Evolutionary conservation across 2,329 filamentous ascomycete species (phyloP).

Genomic region (Penicillium thymicola): DNA sequence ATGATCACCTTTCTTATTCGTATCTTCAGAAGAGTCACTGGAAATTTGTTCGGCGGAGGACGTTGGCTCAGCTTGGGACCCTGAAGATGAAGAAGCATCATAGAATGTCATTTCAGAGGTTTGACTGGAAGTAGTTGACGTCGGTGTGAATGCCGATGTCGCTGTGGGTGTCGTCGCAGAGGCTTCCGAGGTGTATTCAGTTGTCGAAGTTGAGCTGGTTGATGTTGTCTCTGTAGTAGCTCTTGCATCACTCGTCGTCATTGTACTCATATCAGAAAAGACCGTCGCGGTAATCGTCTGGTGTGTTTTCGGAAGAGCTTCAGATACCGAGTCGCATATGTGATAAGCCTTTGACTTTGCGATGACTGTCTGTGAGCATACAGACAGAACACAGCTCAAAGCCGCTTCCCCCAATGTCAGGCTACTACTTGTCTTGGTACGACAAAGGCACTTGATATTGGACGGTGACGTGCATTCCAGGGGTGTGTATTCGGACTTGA

Average conservation of each 20-base stretch:
- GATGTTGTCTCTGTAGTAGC: neutral
- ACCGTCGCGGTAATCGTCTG: slow-evolving; percentile 38
- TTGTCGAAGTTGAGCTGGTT: slow-evolving; percentile 4
- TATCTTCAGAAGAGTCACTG: slow-evolving; percentile 13
- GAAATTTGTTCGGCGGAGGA: neutral
- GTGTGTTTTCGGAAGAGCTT: slow-evolving; percentile 34
- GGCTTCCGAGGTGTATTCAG: neutral
- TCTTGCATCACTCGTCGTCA: slow-evolving; percentile 1
- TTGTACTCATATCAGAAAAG: slow-evolving; percentile 16
- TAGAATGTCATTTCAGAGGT: slow-evolving; percentile 15
- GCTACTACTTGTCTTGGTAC: slow-evolving; percentile 55
- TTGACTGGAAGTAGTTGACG: slow-evolving; percentile 14
- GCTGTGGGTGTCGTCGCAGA: slow-evolving; percentile 1
- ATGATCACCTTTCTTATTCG: slow-evolving; percentile 4
- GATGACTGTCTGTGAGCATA: slow-evolving; percentile 51
- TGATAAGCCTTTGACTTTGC: slow-evolving; percentile 46
- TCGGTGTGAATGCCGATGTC: slow-evolving; percentile 2
- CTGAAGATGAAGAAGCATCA: slow-evolving; percentile 18
- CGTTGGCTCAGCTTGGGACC: slow-evolving; percentile 1
- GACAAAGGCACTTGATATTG: slow-evolving; percentile 63
- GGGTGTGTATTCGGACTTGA: slow-evolving; percentile 56
- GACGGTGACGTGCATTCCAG: slow-evolving; percentile 40
- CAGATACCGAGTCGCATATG: slow-evolving; percentile 54
- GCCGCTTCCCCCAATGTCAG: slow-evolving; percentile 71
- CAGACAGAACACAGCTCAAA: slow-evolving; percentile 62